A percentile compares a stretch with the other conserved stretches of the same genome.
phyloP scores from a whole-genome alignment of 1,284 basidiomycete species.

The Cutaneotrichosporon cyanovorans region DNA sequence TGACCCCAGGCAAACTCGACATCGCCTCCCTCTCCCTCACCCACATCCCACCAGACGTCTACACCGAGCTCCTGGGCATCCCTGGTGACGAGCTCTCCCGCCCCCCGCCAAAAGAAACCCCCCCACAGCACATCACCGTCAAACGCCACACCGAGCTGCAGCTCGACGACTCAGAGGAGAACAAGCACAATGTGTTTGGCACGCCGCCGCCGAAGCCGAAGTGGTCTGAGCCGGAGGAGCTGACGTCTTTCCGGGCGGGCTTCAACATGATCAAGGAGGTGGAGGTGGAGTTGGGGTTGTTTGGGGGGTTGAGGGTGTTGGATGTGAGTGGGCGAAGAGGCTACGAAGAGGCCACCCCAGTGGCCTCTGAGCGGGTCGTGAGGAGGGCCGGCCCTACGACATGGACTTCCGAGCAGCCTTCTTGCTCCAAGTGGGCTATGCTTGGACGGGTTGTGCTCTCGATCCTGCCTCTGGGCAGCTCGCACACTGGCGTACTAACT shows the following conservation, averaged over 20 bases:
- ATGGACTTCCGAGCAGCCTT: too few relatives aligned
- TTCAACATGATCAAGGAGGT: constrained; percentile 30
- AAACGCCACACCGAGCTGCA: constrained; percentile 7
- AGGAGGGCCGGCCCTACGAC: too few relatives aligned
- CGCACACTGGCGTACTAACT: too few relatives aligned
- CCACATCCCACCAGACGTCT: constrained; percentile 33
- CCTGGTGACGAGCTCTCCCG: constrained; percentile 24
- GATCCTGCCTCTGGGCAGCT: background rate
- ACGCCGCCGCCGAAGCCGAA: constrained; percentile 15
- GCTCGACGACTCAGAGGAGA: constrained; percentile 11
- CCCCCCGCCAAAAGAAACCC: constrained; percentile 15
- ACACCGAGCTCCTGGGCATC: constrained; percentile 37
- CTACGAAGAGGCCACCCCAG: too few relatives aligned
- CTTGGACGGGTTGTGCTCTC: too few relatives aligned
- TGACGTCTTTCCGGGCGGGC: constrained; percentile 29
- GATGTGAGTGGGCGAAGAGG: constrained; percentile 29
- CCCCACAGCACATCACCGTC: constrained; percentile 1
- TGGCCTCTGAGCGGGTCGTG: too few relatives aligned
- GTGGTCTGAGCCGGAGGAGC: constrained; percentile 41
- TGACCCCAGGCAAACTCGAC: constrained; percentile 36
- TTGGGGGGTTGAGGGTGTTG: constrained; percentile 38
- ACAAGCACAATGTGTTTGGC: constrained; percentile 16
- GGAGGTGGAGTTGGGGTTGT: constrained; percentile 41
- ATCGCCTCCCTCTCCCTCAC: constrained; percentile 28
- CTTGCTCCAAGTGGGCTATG: too few relatives aligned